These are phyloP conservation scores for Boehmeria nivea DNA, from an alignment of 306 rosid genomes.

Conservation along the genomic window DNA sequence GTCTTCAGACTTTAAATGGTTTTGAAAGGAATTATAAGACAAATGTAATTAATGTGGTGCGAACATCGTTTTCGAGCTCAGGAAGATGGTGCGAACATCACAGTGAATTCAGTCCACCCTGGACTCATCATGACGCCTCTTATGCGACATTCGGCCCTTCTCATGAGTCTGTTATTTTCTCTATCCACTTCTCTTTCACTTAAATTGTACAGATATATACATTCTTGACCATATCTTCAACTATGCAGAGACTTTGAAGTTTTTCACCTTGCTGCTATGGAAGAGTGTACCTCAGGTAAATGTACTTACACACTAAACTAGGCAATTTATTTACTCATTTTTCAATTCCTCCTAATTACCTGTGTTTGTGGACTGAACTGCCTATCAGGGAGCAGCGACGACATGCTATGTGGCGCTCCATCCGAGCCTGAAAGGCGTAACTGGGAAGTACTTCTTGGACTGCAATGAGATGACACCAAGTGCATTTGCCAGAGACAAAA, in stretches of 20 bases:
- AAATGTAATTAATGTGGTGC: too few relatives aligned
- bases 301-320: background rate
- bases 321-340: too few relatives aligned
- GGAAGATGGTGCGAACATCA: conserved; percentile 81
- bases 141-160: conserved; percentile 70
- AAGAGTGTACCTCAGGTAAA: conserved; percentile 81
- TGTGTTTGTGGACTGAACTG: too few relatives aligned
- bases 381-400: conserved; percentile 75
- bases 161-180: conserved; percentile 51
- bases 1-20: too few relatives aligned
- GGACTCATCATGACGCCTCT: conserved; percentile 92
- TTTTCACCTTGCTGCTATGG: conserved; percentile 67
- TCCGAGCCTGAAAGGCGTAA: conserved; percentile 63
- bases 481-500: conserved; percentile 37
- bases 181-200: too few relatives aligned
- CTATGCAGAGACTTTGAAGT: conserved; percentile 42
- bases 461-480: conserved; percentile 67
- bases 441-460: conserved; percentile 66
- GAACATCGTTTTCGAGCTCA: conserved; percentile 13
- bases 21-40: too few relatives aligned
- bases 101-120: conserved; percentile 81
- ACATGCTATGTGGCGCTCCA: conserved; percentile 78
- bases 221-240: too few relatives aligned
- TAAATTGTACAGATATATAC: too few relatives aligned
- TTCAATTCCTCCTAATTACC: too few relatives aligned